A percentile compares a stretch with the other conserved stretches of the same genome.
These are phyloP conservation scores for Tribonema minus DNA, from an alignment of 108 stramenopile genomes.

Conservation along the genomic window DNA sequence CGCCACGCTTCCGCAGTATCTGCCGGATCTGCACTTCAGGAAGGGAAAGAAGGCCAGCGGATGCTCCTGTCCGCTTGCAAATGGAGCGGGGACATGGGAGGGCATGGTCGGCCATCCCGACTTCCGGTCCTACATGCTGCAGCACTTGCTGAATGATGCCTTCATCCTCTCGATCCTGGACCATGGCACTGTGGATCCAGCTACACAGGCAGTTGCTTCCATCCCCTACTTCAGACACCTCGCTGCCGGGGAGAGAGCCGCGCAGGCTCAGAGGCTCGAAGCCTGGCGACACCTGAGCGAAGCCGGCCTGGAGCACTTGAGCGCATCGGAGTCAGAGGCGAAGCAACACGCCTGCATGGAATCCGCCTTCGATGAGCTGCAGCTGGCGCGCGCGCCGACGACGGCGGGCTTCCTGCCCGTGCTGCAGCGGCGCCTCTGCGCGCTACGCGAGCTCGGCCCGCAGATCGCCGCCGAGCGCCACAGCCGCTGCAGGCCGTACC, in stretches of 20 bases:
- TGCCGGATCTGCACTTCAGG: too few species aligned
- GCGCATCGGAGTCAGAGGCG: neutral
- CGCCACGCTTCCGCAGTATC: too few species aligned
- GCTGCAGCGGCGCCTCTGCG: slow-evolving; percentile 17
- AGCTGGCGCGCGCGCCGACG: slow-evolving; percentile 21
- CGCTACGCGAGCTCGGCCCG: slow-evolving; percentile 21
- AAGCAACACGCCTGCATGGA: neutral
- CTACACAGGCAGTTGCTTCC: slow-evolving; percentile 5
- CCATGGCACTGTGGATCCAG: neutral
- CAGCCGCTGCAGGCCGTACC: slow-evolving; percentile 28
- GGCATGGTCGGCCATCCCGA: slow-evolving; percentile 3
- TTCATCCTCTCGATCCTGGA: slow-evolving; percentile 35
- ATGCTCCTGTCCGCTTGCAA: too few species aligned
- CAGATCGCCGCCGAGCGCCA: slow-evolving; percentile 15
- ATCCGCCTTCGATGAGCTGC: slow-evolving; percentile 37
- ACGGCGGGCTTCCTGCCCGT: slow-evolving; percentile 26
- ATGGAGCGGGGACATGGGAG: slow-evolving; percentile 23
- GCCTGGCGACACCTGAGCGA: slow-evolving; percentile 32
- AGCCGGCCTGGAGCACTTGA: slow-evolving; percentile 13
- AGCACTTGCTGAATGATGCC: slow-evolving; percentile 19
- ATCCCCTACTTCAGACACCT: neutral
- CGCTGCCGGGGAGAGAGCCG: neutral
- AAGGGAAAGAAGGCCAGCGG: too few species aligned
- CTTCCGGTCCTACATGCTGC: slow-evolving; percentile 27
- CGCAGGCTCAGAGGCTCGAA: neutral